Percentiles rank a stretch among this genome's conserved stretches.
These are phyloP conservation scores for Plasmopara viticola DNA, from an alignment of 352 stramenopile species.

Conservation along the genomic window DNA sequence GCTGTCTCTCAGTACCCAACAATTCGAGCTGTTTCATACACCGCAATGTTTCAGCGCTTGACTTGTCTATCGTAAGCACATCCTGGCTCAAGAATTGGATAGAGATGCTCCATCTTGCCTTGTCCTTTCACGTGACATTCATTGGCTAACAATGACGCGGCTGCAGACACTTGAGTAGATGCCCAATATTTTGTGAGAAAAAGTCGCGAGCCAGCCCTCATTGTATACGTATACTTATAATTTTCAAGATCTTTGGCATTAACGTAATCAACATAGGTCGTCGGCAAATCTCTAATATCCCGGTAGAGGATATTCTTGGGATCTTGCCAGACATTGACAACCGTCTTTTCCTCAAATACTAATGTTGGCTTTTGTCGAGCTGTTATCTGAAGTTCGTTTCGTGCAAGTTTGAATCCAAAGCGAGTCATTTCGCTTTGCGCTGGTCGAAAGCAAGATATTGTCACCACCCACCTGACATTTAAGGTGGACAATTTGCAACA, in stretches of 20 bases:
- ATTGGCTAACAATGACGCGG: constrained; percentile 5
- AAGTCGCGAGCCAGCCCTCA: constrained; percentile 39
- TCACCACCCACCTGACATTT: no score
- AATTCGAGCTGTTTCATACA: constrained; percentile 41
- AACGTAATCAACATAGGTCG: constrained; percentile 32
- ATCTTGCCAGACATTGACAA: constrained; percentile 31
- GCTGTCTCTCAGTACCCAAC: constrained; percentile 35
- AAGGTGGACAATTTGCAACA: constrained; percentile 46
- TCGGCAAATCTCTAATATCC: constrained; percentile 58
- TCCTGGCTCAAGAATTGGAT: constrained; percentile 14
- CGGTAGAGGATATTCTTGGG: constrained; percentile 40
- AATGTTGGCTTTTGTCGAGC: constrained; percentile 19
- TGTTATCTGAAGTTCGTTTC: constrained; percentile 10
- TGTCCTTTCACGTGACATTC: not conserved
- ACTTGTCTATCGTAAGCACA: constrained; percentile 26
- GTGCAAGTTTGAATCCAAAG: constrained; percentile 29
- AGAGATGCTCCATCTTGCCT: not conserved
- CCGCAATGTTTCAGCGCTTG: constrained; percentile 36
- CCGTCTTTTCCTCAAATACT: constrained; percentile 24
- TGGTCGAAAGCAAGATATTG: constrained; percentile 13
- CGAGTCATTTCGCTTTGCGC: constrained; percentile 25
- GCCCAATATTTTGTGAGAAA: constrained; percentile 43
- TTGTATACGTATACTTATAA: constrained; percentile 58
- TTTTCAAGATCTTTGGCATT: constrained; percentile 42
- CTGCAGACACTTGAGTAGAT: constrained; percentile 1